phyloP scores from a whole-genome alignment of 495 filamentous ascomycete species.

The Letharia columbiana region DNA sequence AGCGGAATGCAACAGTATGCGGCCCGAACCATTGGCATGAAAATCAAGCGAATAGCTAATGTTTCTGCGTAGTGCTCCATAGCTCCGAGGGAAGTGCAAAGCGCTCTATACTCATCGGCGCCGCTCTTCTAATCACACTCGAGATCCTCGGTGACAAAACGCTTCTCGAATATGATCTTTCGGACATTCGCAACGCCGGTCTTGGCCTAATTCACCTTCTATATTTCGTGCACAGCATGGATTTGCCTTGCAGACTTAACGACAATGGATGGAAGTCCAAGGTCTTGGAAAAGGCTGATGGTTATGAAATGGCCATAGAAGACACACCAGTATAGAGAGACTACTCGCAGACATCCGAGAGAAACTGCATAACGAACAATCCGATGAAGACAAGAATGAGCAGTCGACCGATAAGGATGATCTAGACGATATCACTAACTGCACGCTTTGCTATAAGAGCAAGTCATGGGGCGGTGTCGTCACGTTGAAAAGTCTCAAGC shows the following conservation, averaged over 20 bases:
- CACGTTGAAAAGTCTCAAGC: background rate
- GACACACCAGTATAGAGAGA: background rate
- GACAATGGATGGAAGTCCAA: conserved; percentile 13
- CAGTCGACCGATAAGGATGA: background rate
- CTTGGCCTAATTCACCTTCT: conserved; percentile 28
- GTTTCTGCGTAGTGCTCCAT: conserved; percentile 17
- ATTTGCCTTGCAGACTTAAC: background rate
- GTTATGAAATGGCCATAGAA: background rate
- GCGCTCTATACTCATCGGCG: conserved; percentile 22
- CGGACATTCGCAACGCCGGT: conserved; percentile 32
- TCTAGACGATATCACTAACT: background rate
- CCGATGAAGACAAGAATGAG: background rate
- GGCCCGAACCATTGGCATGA: background rate
- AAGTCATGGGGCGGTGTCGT: background rate
- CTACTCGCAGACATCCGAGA: background rate
- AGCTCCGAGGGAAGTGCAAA: conserved; percentile 23
- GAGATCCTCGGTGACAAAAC: conserved; percentile 25
- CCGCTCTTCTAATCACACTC: conserved; percentile 31
- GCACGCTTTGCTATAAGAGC: background rate
- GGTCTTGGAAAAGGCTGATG: conserved; percentile 1
- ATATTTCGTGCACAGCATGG: conserved; percentile 12
- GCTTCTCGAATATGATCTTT: conserved; percentile 26
- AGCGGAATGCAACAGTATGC: background rate
- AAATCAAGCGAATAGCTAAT: conserved; percentile 20
- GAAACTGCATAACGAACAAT: too few species aligned